Evolutionary conservation across 176 grass and related monocot genomes (phyloP).

Genomic region (Paspalum vaginatum): DNA sequence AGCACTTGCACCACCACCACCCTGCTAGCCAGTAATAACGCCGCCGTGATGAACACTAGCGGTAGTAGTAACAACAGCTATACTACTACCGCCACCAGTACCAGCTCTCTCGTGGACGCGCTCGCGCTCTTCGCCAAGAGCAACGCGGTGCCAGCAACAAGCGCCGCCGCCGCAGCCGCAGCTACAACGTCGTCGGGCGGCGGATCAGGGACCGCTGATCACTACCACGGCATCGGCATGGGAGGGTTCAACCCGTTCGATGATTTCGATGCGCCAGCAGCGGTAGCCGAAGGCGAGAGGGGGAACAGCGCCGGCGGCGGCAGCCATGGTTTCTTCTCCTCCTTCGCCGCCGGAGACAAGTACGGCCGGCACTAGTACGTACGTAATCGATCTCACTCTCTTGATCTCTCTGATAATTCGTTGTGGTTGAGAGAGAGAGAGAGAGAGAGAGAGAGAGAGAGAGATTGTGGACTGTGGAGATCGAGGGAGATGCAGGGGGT

Average conservation of each 20-base stretch:
- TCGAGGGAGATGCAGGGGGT: constrained; percentile 5
- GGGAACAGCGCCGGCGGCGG: background rate
- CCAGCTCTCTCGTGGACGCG: constrained; percentile 47
- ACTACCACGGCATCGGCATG: constrained; percentile 34
- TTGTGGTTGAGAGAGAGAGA: background rate
- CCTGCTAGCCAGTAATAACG: constrained; percentile 20
- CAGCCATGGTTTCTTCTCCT: constrained; percentile 53
- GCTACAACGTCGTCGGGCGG: constrained; percentile 2
- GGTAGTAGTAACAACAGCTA: background rate
- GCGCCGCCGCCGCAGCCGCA: background rate
- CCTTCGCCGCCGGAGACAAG: constrained; percentile 46
- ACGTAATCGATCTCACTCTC: background rate
- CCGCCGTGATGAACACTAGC: background rate
- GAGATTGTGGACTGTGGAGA: constrained; percentile 9
- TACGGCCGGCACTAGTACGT: constrained; percentile 49
- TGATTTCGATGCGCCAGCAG: constrained; percentile 30
- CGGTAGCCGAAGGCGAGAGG: constrained; percentile 36
- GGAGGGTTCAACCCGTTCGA: constrained; percentile 65
- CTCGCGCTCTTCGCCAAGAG: constrained; percentile 56
- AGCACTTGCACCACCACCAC: constrained; percentile 44
- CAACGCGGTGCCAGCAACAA: constrained; percentile 30
- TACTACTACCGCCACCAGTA: background rate
- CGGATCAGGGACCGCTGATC: constrained; percentile 28
- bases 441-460: constrained; percentile 8
- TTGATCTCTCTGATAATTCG: background rate